Evolutionary conservation across 2,329 filamentous ascomycete genomes (phyloP), one percentile per base, ranked within the genome.

Genomic region (Verruconis gallopava): DNA sequence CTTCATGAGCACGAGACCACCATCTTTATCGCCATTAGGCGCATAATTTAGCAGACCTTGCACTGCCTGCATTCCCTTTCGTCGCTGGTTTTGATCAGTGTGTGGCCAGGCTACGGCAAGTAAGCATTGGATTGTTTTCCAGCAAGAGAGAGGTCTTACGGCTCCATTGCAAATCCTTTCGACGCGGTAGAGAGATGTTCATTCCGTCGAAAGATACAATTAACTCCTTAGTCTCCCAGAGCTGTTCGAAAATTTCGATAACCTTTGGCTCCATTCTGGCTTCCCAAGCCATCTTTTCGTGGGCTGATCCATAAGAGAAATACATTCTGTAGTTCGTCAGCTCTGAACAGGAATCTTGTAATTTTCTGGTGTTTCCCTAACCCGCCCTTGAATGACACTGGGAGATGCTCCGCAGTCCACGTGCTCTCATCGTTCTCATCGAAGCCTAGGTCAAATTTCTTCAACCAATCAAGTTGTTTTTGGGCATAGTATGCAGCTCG

Each of bases 241-340:
- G 54, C 45, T 61, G 61, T 34, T 55, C 54, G 42, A 68, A 68
- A 1, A 58, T 52, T 1, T 62, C 57, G 21, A 66, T 48, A 2
- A 68, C 53, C 2, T 49, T 54, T 5, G 62, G 63, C 48, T 68
- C 64, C 18, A 39, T 44, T 35, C 61, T 52, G 3, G 63, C 61
- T 30, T 67, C 64, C 65, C 65, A 68, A 1, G 58, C 55, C 47
- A 62, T 59, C 46, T 64, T 60, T 50, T 68, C 65, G 39, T 68
- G 64, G 2, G 58, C 47, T 1, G 55, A 52, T 5, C 51, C 53
- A 40, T 67, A 66, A 13, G 47, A 48, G 20, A 56, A 56, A 49
- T 65, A 68, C 57, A 66, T 67, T 41, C 64, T 63, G n/a, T n/a
- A n/a, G n/a, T 35, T 60, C 61, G 46, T 68, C 68, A 51, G 61